These are phyloP conservation scores for Beauveria sp. DNA, from an alignment of 2,329 filamentous ascomycete species.

Conservation along the genomic window DNA sequence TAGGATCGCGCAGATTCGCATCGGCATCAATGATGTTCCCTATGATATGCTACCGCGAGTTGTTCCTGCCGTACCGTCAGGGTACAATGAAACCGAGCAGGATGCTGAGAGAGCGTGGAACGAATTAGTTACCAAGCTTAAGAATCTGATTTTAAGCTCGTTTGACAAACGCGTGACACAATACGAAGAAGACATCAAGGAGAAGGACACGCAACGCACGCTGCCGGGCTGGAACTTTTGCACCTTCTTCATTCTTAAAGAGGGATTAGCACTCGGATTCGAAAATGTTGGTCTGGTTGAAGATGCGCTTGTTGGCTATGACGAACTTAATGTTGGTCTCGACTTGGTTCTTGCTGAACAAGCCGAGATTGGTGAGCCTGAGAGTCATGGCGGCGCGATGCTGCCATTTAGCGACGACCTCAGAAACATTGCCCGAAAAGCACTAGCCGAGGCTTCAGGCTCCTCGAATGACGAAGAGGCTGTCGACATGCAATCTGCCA, in stretches of 20 bases:
- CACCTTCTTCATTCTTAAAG: slow-evolving; percentile 97
- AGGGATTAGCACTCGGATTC: slow-evolving; percentile 86
- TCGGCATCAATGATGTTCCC: slow-evolving; percentile 62
- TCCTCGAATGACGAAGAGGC: slow-evolving; percentile 32
- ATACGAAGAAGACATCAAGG: slow-evolving; percentile 95
- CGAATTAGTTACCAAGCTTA: slow-evolving; percentile 79
- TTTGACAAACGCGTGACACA: slow-evolving; percentile 88
- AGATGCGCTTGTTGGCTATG: slow-evolving; percentile 89
- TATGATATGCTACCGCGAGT: slow-evolving; percentile 57
- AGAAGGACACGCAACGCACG: slow-evolving; percentile 79
- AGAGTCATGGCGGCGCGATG: slow-evolving; percentile 65
- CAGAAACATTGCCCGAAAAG: slow-evolving; percentile 48
- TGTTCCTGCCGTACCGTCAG: slow-evolving; percentile 54
- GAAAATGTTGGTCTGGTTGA: slow-evolving; percentile 95
- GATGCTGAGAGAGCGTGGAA: slow-evolving; percentile 78
- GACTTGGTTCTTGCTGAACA: slow-evolving; percentile 77
- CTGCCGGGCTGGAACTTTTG: slow-evolving; percentile 98
- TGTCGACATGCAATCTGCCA: slow-evolving; percentile 43
- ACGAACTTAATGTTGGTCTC: slow-evolving; percentile 82
- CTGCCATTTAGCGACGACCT: slow-evolving; percentile 67
- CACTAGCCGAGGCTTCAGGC: slow-evolving; percentile 32
- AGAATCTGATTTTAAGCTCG: slow-evolving; percentile 75
- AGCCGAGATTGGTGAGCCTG: slow-evolving; percentile 46
- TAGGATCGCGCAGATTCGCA: slow-evolving; percentile 75
- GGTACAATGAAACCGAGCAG: slow-evolving; percentile 62